Percentiles rank a stretch among this genome's conserved stretches.
These are phyloP conservation scores for Globisporangium ultimum DNA, from an alignment of 352 stramenopile species.

Conservation along the genomic window DNA sequence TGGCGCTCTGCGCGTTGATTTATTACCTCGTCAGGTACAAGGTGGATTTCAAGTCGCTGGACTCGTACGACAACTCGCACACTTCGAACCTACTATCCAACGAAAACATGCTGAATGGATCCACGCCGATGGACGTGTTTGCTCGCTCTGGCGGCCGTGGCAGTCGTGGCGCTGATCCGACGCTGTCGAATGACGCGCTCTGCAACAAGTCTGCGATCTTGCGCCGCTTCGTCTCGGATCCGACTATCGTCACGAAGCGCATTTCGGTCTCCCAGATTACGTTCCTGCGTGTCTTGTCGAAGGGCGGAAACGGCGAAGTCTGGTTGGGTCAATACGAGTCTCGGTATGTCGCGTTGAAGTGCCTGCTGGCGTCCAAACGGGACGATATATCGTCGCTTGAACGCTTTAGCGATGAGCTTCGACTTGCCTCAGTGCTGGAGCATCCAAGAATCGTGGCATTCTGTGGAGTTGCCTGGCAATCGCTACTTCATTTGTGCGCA, in stretches of 20 bases:
- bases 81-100: constrained; percentile 29
- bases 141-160: constrained; percentile 22
- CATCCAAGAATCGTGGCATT: constrained; percentile 83
- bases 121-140: constrained; percentile 52
- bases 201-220: constrained; percentile 53
- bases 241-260: constrained; percentile 65
- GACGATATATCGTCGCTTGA: constrained; percentile 59
- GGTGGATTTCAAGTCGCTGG: constrained; percentile 25
- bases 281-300: constrained; percentile 64
- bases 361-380: constrained; percentile 58
- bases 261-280: constrained; percentile 75
- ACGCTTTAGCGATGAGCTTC: constrained; percentile 80
- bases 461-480: constrained; percentile 78
- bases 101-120: constrained; percentile 10
- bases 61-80: constrained; percentile 28
- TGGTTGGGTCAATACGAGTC: constrained; percentile 78
- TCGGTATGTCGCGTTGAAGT: constrained; percentile 78
- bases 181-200: constrained; percentile 63
- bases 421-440: constrained; percentile 69
- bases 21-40: constrained; percentile 52
- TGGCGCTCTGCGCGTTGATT: constrained; percentile 30
- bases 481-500: constrained; percentile 63
- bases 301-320: constrained; percentile 77
- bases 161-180: constrained; percentile 35
- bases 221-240: constrained; percentile 60